These are phyloP conservation scores for Sclerotinia subarctica DNA, from an alignment of 2,329 filamentous ascomycete genomes.

Conservation along the genomic window DNA sequence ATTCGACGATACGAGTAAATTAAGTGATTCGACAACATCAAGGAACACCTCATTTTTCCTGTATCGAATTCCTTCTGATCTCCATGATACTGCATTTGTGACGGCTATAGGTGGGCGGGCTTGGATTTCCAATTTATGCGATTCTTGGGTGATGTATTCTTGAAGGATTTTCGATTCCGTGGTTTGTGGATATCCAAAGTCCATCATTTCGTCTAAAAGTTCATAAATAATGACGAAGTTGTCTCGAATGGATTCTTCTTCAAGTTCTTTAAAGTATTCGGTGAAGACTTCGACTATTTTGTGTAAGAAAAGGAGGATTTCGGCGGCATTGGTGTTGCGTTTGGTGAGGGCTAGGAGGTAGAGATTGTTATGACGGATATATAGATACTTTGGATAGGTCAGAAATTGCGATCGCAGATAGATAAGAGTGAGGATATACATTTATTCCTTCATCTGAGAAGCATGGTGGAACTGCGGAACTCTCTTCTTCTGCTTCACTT, in stretches of 20 bases:
- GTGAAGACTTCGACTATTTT: conserved; percentile 99
- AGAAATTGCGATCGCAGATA: conserved; percentile 21
- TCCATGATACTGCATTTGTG: conserved; percentile 97
- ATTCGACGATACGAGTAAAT: conserved; percentile 88
- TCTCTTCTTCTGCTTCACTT: conserved; percentile 98
- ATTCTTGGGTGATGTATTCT: conserved; percentile 99
- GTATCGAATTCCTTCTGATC: conserved; percentile 95
- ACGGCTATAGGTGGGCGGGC: conserved; percentile 95
- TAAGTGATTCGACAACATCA: conserved; percentile 94
- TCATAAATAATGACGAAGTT: conserved; percentile 99
- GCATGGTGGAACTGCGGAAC: conserved; percentile 92
- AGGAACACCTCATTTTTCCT: conserved; percentile 99
- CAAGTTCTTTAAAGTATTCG: conserved; percentile 98
- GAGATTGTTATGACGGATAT: conserved; percentile 98
- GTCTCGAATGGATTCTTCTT: conserved; percentile 97
- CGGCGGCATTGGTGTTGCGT: conserved; percentile 97
- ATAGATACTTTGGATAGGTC: conserved; percentile 70
- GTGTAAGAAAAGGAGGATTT: conserved; percentile 96
- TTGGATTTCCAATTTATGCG: conserved; percentile 96
- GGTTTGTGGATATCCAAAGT: conserved; percentile 98
- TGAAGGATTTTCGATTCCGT: conserved; percentile 98
- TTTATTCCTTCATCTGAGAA: conserved; percentile 99
- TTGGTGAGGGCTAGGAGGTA: conserved; percentile 97
- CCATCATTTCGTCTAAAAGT: conserved; percentile 99
- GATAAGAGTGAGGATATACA: conserved; percentile 49